Conservation (phyloP, 768 basidiomycete species). For the Phaffia australis region DNA sequence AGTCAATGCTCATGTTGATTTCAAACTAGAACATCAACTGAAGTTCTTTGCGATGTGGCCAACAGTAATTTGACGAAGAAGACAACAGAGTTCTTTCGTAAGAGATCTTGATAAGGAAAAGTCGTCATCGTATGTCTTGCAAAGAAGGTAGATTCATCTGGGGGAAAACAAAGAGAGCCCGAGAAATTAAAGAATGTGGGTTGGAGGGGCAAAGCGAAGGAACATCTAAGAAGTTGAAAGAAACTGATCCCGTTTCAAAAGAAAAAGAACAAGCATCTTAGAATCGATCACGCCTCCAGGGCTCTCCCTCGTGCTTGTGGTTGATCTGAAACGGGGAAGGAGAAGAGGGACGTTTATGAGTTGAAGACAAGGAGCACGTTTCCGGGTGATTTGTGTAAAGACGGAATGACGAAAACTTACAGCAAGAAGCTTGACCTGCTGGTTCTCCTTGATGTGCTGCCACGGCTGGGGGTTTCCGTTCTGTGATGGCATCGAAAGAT, state of each 20-base stretch:
- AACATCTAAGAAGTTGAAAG: background rate
- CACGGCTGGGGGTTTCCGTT: conserved; percentile 30
- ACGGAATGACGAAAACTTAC: conserved; percentile 10
- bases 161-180: background rate
- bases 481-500: background rate
- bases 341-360: background rate
- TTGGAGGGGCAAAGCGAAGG: background rate
- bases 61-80: too few relatives aligned
- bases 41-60: too few relatives aligned
- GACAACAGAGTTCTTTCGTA: too few relatives aligned
- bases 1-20: too few relatives aligned
- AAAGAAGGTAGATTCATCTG: background rate
- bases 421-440: conserved; percentile 29
- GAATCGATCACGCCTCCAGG: conserved; percentile 5
- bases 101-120: too few relatives aligned
- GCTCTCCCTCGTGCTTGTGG: conserved; percentile 26
- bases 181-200: background rate
- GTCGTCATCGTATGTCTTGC: too few relatives aligned
- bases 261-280: background rate
- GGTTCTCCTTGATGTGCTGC: conserved; percentile 29
- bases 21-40: too few relatives aligned
- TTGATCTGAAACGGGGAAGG: conserved; percentile 9
- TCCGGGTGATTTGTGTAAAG: background rate
- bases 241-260: background rate
- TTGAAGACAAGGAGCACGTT: background rate